A percentile compares a stretch with the other conserved stretches of the same genome.
Conservation (phyloP, 2,329 filamentous ascomycete species). For the Sclerotinia borealis region DNA sequence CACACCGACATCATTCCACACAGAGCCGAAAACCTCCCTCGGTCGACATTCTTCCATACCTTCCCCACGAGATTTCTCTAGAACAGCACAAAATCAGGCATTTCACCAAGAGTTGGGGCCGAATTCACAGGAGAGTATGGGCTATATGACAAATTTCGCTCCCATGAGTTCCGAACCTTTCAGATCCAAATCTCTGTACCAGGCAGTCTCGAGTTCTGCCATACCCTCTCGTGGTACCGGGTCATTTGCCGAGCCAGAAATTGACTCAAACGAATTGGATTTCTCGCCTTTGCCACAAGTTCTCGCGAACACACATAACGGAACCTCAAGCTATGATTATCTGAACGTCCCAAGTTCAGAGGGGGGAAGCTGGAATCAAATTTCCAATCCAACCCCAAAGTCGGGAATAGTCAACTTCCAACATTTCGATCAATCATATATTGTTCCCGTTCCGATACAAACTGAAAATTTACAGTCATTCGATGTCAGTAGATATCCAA, state of each 20-base stretch:
- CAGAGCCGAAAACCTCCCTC: neutral
- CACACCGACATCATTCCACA: neutral
- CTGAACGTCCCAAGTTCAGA: neutral
- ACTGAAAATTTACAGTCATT: neutral
- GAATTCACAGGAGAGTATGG: neutral
- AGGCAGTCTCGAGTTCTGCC: neutral
- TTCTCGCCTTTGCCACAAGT: neutral
- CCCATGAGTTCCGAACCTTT: neutral
- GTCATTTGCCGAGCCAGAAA: neutral
- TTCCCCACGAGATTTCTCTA: neutral
- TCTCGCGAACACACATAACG: neutral
- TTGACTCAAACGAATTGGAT: neutral
- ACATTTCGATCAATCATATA: neutral
- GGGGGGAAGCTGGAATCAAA: neutral
- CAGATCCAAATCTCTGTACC: neutral
- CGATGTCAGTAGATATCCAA: neutral
- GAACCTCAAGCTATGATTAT: neutral
- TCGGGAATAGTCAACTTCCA: neutral
- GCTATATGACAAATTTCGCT: neutral
- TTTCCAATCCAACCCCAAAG: too few species aligned
- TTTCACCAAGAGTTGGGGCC: neutral
- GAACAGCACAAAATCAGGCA: neutral
- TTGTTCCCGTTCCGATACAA: neutral
- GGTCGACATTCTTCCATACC: neutral
- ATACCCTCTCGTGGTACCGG: neutral